Evolutionary conservation across 345 rosid genomes (phyloP), one percentile per base, ranked within the genome.

Genomic region (Moringa oleifera): DNA sequence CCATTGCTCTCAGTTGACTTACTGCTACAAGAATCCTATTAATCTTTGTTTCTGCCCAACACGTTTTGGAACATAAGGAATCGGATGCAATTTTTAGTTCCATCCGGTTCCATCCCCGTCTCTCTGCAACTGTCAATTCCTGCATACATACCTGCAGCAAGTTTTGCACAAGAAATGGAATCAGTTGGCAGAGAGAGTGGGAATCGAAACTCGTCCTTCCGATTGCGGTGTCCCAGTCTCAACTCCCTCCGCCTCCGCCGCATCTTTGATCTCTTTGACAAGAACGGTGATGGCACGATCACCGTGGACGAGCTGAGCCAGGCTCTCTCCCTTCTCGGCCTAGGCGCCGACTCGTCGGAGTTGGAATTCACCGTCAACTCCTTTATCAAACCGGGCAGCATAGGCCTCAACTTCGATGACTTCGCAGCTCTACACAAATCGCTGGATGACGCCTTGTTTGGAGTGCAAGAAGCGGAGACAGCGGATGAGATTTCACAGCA

Each of bases 261-360:
- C 25, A 75, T 82, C 41, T 92, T 92, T 60, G 91, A 87, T 58
- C 77, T 83, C 25, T 92, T 92, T 66, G 93, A 92, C 88, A 79
- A 74, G 75, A 84, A 92, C 59, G 90, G 93, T 8, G 97, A 89
- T 51, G 87, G 77, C 1, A 80, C 73, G 74, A 85, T 92, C 69
- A 85, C 90, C 56, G 79, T 75, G 19, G 58, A 73, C 6, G 97
- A 87, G 64, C 77, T 92, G 11, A 71, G 73, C 67, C 88, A 83
- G 46, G 98, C 97, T n/a, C 75, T 89, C 0, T 0, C 59, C 41
- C 75, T 75, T 55, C 86, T 89, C 7, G 93, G 96, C 37, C 91
- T 87, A 49, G 83, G 84, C 25, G 74, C 85, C 0, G 85, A 85
- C 57, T 46, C 83, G 64, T 60, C 85, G 1, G 91, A 89, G 18